Percentiles rank a stretch among this genome's conserved stretches.
Conservation (phyloP, 2,329 filamentous ascomycete genomes). For the Ophiostoma sp. region DNA sequence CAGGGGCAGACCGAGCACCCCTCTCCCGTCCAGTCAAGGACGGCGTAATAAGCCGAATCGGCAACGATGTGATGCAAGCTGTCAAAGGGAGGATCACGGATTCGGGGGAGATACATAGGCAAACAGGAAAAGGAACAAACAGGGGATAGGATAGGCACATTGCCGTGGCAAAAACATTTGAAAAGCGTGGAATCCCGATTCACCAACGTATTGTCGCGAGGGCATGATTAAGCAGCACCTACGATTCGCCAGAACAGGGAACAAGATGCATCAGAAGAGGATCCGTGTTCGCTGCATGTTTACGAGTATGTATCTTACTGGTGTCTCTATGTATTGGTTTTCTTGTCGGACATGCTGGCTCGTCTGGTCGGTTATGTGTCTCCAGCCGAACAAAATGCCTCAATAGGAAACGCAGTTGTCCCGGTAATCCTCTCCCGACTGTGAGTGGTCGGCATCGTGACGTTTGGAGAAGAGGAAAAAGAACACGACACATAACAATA, state of each 20-base stretch:
- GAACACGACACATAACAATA: too few relatives aligned
- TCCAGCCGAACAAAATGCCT: constrained; percentile 24
- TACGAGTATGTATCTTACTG: background rate
- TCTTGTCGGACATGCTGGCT: background rate
- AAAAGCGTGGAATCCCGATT: constrained; percentile 10
- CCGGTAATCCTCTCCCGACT: constrained; percentile 21
- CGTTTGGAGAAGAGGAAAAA: background rate
- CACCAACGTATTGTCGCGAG: constrained; percentile 17
- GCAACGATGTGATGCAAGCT: constrained; percentile 4
- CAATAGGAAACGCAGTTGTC: constrained; percentile 14
- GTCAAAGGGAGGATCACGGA: background rate
- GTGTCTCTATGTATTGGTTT: background rate
- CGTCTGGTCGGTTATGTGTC: constrained; percentile 1
- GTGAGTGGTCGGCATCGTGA: constrained; percentile 5
- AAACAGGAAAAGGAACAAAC: background rate
- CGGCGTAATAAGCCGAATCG: constrained; percentile 2
- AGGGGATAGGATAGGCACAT: background rate
- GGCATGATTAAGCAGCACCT: constrained; percentile 22
- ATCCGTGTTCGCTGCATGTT: constrained; percentile 4
- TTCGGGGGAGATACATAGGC: background rate
- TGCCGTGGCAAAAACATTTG: background rate
- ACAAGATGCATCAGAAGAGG: background rate
- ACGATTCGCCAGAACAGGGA: constrained; percentile 19
- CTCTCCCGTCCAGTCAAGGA: background rate
- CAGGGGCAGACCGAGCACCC: too few relatives aligned